Base-by-base conservation (phyloP, 768 basidiomycete genomes). In the Saitozyma sp. region DNA sequence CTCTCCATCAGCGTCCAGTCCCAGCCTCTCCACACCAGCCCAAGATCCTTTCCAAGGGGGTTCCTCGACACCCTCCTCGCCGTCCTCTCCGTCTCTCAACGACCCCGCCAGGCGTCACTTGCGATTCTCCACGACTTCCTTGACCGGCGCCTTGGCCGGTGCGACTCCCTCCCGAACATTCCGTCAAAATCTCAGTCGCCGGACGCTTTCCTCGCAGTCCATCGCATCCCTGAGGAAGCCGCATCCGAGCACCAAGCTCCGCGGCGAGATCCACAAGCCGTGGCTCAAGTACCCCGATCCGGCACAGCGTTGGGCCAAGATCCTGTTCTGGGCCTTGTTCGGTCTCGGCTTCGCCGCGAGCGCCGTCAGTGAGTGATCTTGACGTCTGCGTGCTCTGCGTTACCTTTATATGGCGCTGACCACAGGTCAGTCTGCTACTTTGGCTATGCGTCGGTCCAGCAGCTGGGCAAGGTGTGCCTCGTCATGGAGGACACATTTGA, bases 401-500 rank as follows among this genome's bases (percentile, higher is more conserved):
- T 29, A n/a, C 17, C 6, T 50, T 11, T 50, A 50, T 50, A 7
- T n/a, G 45, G 19, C 16, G 29, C 43, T 29, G 38, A 45, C 43
- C 53, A 38, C 17, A 1, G 10, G 19, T 8, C 55, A 74, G 64
- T 85, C 43, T 80, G 82, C 73, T 85, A 80, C 69, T 70, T 79
- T 20, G 83, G 82, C 9, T 84, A 80, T 68, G 61, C 67, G n/a
- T 65, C 76, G 37, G 80, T 83, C 6, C 73, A 69, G 5, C 66
- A 76, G 39, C 59, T 84, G 8, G 75, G 73, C 8, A 69, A 64
- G 13, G 9, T 69, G 9, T 77, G 54, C 90, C 78, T 89, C 37
- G 85, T 91, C 14, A 79, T 92, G 65, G 85, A 89, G 45, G 90
- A 92, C 70, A 81, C 89, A 63, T 92, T 92, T 66, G 59, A 57